phyloP scores from a whole-genome alignment of 805 yeast species.

The Zygoascus biomembranicola region DNA sequence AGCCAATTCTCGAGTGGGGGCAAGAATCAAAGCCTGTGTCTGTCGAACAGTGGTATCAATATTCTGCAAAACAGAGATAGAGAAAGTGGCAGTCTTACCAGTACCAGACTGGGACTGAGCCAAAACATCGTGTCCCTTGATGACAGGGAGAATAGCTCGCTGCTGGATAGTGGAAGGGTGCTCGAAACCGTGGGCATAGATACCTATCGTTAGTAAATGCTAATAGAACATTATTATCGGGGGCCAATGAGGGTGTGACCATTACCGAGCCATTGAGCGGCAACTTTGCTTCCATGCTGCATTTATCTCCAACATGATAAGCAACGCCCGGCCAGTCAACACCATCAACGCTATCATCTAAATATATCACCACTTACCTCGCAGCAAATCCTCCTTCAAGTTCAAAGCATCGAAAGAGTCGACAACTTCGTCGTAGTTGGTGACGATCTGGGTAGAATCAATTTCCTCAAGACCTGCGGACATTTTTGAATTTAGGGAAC shows the following conservation, averaged over 20 bases:
- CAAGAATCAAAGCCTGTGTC: slow-evolving; percentile 81
- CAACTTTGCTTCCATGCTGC: too few relatives aligned
- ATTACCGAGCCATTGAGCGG: too few relatives aligned
- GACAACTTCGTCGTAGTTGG: slow-evolving; percentile 92
- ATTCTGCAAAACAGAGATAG: slow-evolving; percentile 86
- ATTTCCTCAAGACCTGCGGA: slow-evolving; percentile 47
- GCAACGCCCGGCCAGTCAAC: too few relatives aligned
- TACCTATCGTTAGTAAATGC: slow-evolving; percentile 3
- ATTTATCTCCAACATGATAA: too few relatives aligned
- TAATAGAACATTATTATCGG: too few relatives aligned
- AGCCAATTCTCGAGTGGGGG: slow-evolving; percentile 97
- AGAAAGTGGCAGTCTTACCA: slow-evolving; percentile 97
- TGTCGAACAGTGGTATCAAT: slow-evolving; percentile 66
- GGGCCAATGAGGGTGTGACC: too few relatives aligned
- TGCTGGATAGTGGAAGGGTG: slow-evolving; percentile 96
- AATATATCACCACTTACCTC: slow-evolving; percentile 12
- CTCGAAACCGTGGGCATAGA: slow-evolving; percentile 89
- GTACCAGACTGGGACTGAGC: slow-evolving; percentile 99
- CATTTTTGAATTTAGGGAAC: slow-evolving; percentile 19
- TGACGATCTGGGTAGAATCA: slow-evolving; percentile 75
- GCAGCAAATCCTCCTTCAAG: slow-evolving; percentile 47
- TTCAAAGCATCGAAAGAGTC: slow-evolving; percentile 66
- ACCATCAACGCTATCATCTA: neutral
- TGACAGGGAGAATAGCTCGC: slow-evolving; percentile 92
- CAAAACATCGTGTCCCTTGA: slow-evolving; percentile 87